phyloP scores from a whole-genome alignment of 1,139 yeast species.

The Kluyveromyces sp. region DNA sequence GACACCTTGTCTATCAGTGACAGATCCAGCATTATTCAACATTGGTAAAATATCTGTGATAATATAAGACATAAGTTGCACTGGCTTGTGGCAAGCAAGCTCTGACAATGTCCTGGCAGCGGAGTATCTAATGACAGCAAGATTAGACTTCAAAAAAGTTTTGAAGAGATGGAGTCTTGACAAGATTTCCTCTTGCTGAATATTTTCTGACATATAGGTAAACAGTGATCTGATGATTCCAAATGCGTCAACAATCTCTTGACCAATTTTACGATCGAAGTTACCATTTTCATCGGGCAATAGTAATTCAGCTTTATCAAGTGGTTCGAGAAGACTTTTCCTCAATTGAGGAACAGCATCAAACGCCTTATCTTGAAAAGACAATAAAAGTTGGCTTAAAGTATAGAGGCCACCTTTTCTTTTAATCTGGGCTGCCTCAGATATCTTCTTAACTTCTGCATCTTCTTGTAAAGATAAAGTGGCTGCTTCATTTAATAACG shows the following conservation, averaged over 20 bases:
- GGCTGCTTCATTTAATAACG: constrained; percentile 75
- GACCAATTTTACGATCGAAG: constrained; percentile 51
- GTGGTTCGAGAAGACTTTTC: constrained; percentile 60
- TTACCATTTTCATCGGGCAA: neutral
- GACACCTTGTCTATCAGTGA: constrained; percentile 85
- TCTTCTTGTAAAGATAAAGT: constrained; percentile 61
- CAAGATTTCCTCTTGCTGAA: constrained; percentile 43
- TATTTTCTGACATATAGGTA: constrained; percentile 47
- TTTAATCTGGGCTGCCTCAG: constrained; percentile 69
- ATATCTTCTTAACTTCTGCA: constrained; percentile 54
- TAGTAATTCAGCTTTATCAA: constrained; percentile 31
- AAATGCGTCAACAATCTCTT: constrained; percentile 75
- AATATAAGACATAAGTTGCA: constrained; percentile 66
- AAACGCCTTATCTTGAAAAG: constrained; percentile 51
- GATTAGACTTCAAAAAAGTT: constrained; percentile 58
- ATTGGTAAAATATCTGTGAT: constrained; percentile 76
- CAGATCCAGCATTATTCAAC: constrained; percentile 69
- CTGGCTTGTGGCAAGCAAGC: constrained; percentile 65
- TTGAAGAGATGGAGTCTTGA: constrained; percentile 42
- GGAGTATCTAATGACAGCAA: constrained; percentile 79
- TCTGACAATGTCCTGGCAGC: constrained; percentile 87
- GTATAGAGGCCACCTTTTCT: constrained; percentile 77
- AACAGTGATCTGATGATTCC: constrained; percentile 74
- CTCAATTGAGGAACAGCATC: constrained; percentile 59
- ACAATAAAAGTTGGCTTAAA: constrained; percentile 45